Percentiles rank a stretch among this genome's conserved stretches.
phyloP scores from a whole-genome alignment of 2,329 filamentous ascomycete genomes.

The Dothideomycetes sp. region DNA sequence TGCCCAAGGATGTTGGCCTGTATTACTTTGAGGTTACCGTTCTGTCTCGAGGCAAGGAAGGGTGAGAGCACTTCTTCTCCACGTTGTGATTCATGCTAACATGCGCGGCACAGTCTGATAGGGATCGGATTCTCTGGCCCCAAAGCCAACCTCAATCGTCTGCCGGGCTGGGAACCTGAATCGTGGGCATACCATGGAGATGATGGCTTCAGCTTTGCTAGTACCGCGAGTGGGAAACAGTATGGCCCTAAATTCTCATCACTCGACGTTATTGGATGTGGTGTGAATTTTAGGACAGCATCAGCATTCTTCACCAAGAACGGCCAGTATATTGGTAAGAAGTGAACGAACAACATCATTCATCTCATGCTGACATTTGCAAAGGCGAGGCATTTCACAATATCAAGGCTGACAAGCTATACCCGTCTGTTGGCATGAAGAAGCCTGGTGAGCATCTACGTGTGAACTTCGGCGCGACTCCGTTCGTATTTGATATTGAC shows the following conservation, averaged over 20 bases:
- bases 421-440: conserved; percentile 57
- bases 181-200: conserved; percentile 59
- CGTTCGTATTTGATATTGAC: conserved; percentile 88
- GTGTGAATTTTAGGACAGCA: conserved; percentile 51
- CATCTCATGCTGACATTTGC: conserved; percentile 8
- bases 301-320: conserved; percentile 57
- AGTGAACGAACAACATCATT: too few relatives aligned
- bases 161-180: conserved; percentile 55
- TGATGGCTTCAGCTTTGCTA: conserved; percentile 52
- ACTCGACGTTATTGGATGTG: conserved; percentile 52
- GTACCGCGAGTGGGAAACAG: conserved; percentile 43
- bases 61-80: conserved; percentile 33
- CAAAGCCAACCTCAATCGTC: conserved; percentile 47
- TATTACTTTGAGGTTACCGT: conserved; percentile 83
- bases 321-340: conserved; percentile 45
- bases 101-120: conserved; percentile 25
- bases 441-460: conserved; percentile 47
- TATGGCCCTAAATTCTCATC: conserved; percentile 51
- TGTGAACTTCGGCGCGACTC: conserved; percentile 55
- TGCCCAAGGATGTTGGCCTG: conserved; percentile 81
- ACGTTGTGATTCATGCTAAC: conserved; percentile 5
- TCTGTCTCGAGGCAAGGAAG: conserved; percentile 55
- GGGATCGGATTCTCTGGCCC: conserved; percentile 51
- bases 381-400: conserved; percentile 61
- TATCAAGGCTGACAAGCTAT: conserved; percentile 50